Percentiles rank a stretch among this genome's conserved stretches.
Conservation (phyloP, 306 rosid species). For the Biancaea sappan region DNA sequence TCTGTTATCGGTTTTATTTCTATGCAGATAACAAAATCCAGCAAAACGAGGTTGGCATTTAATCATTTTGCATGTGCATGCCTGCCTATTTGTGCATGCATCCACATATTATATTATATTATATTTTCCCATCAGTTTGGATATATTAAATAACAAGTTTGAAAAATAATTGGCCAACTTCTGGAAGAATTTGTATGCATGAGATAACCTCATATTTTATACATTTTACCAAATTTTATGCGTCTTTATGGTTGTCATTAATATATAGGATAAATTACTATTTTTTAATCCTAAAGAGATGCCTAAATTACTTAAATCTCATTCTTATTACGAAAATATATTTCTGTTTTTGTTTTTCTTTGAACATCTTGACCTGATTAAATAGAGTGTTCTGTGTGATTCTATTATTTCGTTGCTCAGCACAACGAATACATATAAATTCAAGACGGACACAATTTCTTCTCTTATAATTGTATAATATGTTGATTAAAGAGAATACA, state of each 20-base stretch:
- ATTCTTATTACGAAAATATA: too few relatives aligned
- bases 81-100: constrained; percentile 41
- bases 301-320: too few relatives aligned
- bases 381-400: neutral
- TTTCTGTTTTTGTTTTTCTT: too few relatives aligned
- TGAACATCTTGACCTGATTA: too few relatives aligned
- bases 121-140: constrained; percentile 25
- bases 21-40: constrained; percentile 38
- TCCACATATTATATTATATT: constrained; percentile 13
- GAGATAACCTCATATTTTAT: neutral
- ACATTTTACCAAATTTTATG: neutral
- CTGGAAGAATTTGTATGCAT: neutral
- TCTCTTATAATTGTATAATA: neutral
- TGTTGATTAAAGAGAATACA: too few relatives aligned
- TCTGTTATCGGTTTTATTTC: constrained; percentile 30
- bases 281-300: too few relatives aligned
- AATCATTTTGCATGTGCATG: constrained; percentile 58
- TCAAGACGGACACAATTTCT: neutral
- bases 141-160: constrained; percentile 23
- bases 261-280: too few relatives aligned
- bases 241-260: neutral
- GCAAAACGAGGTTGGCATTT: constrained; percentile 63
- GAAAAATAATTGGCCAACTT: neutral
- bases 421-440: too few relatives aligned
- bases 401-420: neutral